Evolutionary conservation across 208 protist species (phyloP).

Genomic region (Trypanosoma grayi): DNA sequence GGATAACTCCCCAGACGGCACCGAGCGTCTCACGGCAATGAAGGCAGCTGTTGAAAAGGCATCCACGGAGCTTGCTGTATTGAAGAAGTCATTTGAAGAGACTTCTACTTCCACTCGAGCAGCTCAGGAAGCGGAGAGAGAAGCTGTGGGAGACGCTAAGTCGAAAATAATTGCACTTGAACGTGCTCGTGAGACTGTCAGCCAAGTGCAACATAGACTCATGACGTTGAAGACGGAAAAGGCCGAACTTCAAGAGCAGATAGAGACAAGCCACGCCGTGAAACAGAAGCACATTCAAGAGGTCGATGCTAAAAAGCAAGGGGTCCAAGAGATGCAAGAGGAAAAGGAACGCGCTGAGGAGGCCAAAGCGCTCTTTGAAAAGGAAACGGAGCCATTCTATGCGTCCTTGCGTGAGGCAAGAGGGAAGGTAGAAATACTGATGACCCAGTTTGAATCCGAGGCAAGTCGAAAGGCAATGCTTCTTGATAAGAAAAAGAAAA

Average conservation of each 20-base stretch:
- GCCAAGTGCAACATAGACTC: not conserved
- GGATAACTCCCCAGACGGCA: not conserved
- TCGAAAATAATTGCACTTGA: not conserved
- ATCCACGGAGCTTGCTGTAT: not conserved
- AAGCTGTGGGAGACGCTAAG: not conserved
- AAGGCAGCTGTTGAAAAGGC: not conserved
- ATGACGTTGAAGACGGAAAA: slow-evolving; percentile 13
- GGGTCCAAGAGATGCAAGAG: slow-evolving; percentile 5
- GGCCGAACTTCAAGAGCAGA: slow-evolving; percentile 1
- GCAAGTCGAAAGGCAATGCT: slow-evolving; percentile 11
- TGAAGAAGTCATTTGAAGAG: slow-evolving; percentile 8
- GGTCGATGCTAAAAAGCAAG: slow-evolving; percentile 1
- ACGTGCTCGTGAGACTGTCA: not conserved
- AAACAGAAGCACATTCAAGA: slow-evolving; percentile 7
- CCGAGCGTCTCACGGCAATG: not conserved
- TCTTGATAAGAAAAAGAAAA: not conserved
- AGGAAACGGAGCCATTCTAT: slow-evolving; percentile 1
- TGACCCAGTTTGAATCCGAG: slow-evolving; percentile 2
- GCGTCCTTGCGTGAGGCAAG: slow-evolving; percentile 4
- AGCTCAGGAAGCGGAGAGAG: slow-evolving; percentile 3
- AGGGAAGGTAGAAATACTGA: slow-evolving; percentile 8
- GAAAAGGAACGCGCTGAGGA: slow-evolving; percentile 6
- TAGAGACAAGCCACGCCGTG: not conserved
- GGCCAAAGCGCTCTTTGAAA: not conserved
- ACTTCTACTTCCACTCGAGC: not conserved